phyloP scores from a whole-genome alignment of 371 early-diverging fungal species.

The Mucor indicus region DNA sequence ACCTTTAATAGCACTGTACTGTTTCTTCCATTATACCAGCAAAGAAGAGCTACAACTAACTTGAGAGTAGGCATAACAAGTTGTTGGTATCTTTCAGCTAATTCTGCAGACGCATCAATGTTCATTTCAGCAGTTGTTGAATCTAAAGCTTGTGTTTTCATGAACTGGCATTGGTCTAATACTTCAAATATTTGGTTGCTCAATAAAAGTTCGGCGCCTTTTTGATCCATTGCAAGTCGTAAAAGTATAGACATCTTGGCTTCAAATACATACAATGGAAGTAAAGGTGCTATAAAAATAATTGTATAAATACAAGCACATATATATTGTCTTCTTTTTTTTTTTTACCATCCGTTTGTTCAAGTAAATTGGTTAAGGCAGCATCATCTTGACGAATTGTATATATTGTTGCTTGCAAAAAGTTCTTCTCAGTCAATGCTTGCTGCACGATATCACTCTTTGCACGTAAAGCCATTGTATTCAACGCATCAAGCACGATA shows the following conservation, averaged over 20 bases:
- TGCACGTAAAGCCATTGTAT: conserved; percentile 50
- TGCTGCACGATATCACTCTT: conserved; percentile 54
- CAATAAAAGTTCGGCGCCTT: conserved; percentile 75
- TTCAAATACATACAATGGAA: conserved; percentile 73
- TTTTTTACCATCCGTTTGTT: conserved; percentile 50
- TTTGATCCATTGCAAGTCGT: conserved; percentile 66
- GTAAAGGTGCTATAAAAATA: conserved; percentile 37
- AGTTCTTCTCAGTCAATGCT: conserved; percentile 68
- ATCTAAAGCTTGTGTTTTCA: conserved; percentile 10
- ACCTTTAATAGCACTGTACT: conserved; percentile 45
- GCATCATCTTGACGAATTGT: conserved; percentile 68
- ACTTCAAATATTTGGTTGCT: conserved; percentile 77
- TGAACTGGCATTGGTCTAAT: conserved; percentile 70
- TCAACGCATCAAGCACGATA: conserved; percentile 69
- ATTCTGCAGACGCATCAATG: conserved; percentile 1
- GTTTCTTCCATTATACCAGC: conserved; percentile 50
- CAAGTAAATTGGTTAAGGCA: conserved; percentile 57
- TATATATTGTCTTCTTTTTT: no score
- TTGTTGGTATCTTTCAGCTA: conserved; percentile 56
- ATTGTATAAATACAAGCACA: no score
- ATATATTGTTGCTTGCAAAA: conserved; percentile 61
- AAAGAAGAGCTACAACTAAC: conserved; percentile 58
- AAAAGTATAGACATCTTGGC: conserved; percentile 81
- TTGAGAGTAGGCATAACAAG: conserved; percentile 60
- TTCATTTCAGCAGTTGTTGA: background rate